Conservation (phyloP, 108 stramenopile species). For the Skeletonema tropicum region DNA sequence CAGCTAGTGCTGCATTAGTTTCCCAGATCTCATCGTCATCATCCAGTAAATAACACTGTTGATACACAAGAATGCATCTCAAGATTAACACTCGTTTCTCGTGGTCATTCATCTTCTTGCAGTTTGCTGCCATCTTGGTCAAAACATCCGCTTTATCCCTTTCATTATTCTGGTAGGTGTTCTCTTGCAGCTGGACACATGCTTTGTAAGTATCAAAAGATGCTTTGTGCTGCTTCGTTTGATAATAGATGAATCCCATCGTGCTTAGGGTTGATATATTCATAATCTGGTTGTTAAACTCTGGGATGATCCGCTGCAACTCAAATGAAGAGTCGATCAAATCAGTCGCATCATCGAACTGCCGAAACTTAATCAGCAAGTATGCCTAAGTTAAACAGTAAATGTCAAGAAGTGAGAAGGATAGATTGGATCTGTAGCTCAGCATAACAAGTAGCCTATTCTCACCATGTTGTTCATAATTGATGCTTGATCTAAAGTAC, state of each 20-base stretch:
- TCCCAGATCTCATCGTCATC: slow-evolving; percentile 52
- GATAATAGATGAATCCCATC: slow-evolving; percentile 51
- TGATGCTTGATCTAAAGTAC: slow-evolving; percentile 47
- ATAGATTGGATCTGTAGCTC: not conserved
- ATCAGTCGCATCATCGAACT: slow-evolving; percentile 51
- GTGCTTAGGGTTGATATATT: slow-evolving; percentile 41
- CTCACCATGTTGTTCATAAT: slow-evolving; percentile 53
- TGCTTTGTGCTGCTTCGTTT: slow-evolving; percentile 37
- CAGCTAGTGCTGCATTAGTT: slow-evolving; percentile 38
- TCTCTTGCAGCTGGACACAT: slow-evolving; percentile 43
- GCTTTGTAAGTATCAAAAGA: slow-evolving; percentile 43
- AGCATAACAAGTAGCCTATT: not conserved
- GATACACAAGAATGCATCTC: slow-evolving; percentile 35
- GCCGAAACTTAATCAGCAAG: slow-evolving; percentile 46
- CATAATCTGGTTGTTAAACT: slow-evolving; percentile 28
- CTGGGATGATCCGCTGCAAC: slow-evolving; percentile 45
- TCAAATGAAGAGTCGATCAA: slow-evolving; percentile 53
- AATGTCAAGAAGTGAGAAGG: not conserved
- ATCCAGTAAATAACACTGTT: slow-evolving; percentile 39
- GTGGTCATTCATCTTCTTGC: slow-evolving; percentile 46
- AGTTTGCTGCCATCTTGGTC: slow-evolving; percentile 38
- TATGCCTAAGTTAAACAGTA: slow-evolving; percentile 3
- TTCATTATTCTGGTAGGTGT: slow-evolving; percentile 29
- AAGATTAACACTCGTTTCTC: slow-evolving; percentile 40
- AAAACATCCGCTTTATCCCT: slow-evolving; percentile 43